Conservation (phyloP, 1,284 basidiomycete species). For the Ganoderma lucidum region DNA sequence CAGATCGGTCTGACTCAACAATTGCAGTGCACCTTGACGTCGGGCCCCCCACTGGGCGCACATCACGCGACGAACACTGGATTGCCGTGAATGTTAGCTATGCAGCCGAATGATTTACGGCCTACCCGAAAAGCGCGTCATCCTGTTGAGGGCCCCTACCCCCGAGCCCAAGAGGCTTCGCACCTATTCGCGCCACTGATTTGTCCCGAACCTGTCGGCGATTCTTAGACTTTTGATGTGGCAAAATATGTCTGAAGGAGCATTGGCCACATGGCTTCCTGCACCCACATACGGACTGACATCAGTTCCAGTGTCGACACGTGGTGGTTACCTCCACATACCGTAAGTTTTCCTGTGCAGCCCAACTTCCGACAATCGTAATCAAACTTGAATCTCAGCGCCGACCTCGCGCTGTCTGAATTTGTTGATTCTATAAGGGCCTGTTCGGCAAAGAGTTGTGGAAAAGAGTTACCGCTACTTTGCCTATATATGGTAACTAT, state of each 20-base stretch:
- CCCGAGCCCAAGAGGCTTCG: neutral
- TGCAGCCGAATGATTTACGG: neutral
- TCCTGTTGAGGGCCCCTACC: neutral
- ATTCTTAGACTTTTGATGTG: neutral
- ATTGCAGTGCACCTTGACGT: neutral
- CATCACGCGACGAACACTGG: neutral
- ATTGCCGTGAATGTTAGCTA: neutral
- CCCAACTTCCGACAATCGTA: neutral
- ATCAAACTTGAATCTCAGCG: neutral
- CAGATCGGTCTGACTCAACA: neutral
- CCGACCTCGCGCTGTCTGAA: neutral
- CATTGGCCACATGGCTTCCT: neutral
- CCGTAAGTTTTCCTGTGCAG: neutral
- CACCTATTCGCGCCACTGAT: neutral
- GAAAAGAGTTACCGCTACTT: neutral
- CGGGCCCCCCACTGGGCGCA: neutral
- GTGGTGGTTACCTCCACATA: neutral
- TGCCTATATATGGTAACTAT: neutral
- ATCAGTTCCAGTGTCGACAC: neutral
- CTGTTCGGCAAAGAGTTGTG: neutral
- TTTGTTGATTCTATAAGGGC: neutral
- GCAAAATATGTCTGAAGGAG: neutral
- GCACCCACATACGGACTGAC: neutral
- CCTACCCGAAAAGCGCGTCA: neutral
- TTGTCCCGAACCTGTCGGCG: neutral